Percentiles rank a stretch among this genome's conserved stretches.
Evolutionary conservation across 148 eudicot genomes (phyloP).

Genomic region (Camellia sinensis): DNA sequence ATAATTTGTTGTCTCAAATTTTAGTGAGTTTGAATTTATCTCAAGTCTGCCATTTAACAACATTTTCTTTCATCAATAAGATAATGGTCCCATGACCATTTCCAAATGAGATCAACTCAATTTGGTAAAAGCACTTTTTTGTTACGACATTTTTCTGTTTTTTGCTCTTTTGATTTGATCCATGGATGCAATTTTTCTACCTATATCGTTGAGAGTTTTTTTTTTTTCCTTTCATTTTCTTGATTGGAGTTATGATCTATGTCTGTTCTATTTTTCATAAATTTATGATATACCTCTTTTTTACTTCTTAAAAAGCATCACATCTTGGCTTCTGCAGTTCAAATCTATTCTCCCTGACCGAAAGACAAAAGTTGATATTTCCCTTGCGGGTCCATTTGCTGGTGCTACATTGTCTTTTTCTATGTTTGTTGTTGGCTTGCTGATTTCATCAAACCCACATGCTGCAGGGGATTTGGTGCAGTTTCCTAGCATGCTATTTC

Average conservation of each 20-base stretch:
- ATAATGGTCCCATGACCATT: neutral
- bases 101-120: neutral
- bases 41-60: neutral
- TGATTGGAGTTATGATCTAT: neutral
- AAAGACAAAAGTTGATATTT: constrained; percentile 81
- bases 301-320: constrained; percentile 18
- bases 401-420: constrained; percentile 84
- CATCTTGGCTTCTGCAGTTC: constrained; percentile 50
- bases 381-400: constrained; percentile 91
- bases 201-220: neutral
- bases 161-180: neutral
- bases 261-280: neutral
- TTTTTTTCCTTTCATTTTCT: neutral
- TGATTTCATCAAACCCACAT: constrained; percentile 72
- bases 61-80: neutral
- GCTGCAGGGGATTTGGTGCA: constrained; percentile 74
- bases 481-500: constrained; percentile 88
- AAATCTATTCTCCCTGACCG: constrained; percentile 94
- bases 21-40: neutral
- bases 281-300: neutral
- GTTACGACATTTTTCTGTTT: neutral
- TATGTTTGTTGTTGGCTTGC: constrained; percentile 85
- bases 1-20: neutral
- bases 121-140: neutral
- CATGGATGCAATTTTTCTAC: neutral